These are phyloP conservation scores for Coemansia sp. DNA, from an alignment of 192 early-diverging fungal genomes.

Conservation along the genomic window DNA sequence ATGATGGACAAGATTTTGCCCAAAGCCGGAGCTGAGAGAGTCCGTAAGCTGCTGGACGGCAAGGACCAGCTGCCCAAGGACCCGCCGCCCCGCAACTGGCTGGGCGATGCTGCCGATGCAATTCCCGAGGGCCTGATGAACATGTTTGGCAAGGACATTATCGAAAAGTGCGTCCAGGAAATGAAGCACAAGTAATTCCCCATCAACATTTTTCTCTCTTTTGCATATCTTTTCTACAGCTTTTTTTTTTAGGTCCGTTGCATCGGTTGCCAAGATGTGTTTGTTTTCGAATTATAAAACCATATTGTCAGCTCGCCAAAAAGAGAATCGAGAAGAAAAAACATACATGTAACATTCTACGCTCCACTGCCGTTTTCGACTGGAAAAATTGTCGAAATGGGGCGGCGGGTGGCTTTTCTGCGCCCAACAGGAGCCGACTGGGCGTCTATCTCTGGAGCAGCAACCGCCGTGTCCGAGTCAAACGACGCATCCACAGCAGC, in stretches of 20 bases:
- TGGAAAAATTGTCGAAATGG: conserved; percentile 33
- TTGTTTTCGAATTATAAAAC: too few species aligned
- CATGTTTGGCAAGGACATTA: conserved; percentile 43
- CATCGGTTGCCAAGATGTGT: too few species aligned
- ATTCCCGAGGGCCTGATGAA: conserved; percentile 26
- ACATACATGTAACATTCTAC: too few species aligned
- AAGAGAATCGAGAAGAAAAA: too few species aligned
- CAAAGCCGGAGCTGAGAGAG: conserved; percentile 4
- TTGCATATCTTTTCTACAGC: too few species aligned
- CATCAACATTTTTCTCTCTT: too few species aligned
- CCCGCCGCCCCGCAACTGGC: conserved; percentile 35
- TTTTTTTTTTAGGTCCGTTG: too few species aligned
- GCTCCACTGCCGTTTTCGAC: not conserved
- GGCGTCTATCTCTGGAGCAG: not conserved
- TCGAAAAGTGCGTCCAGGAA: conserved; percentile 32
- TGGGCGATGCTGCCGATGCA: conserved; percentile 29
- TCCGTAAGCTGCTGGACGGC: conserved; percentile 23
- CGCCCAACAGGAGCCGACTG: conserved; percentile 7
- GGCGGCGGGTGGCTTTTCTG: conserved; percentile 20
- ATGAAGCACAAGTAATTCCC: conserved; percentile 7
- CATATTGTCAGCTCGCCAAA: too few species aligned
- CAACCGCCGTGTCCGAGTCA: not conserved
- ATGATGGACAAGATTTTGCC: conserved; percentile 26
- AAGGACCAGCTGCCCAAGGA: conserved; percentile 14
- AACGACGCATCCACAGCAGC: not conserved